Evolutionary conservation across 208 protist genomes (phyloP).

Genomic region (Crithidia expoeki): DNA sequence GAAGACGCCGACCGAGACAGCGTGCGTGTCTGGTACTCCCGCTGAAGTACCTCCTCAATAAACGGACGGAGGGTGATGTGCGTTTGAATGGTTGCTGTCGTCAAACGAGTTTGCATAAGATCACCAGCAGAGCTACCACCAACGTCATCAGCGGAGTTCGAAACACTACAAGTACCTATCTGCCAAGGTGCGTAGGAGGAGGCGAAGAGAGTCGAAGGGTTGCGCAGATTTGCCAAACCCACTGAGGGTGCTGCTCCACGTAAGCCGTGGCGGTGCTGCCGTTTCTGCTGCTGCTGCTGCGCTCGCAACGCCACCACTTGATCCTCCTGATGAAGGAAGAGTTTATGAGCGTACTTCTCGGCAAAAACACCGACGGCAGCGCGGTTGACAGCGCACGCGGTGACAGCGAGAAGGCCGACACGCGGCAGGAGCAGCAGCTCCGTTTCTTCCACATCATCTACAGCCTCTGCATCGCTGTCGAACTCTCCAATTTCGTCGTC

Average conservation of each 20-base stretch:
- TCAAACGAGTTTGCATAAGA: background rate
- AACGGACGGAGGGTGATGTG: slow-evolving; percentile 13
- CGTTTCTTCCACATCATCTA: slow-evolving; percentile 11
- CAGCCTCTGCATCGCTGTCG: background rate
- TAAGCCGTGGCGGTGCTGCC: slow-evolving; percentile 12
- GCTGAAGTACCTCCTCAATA: slow-evolving; percentile 5
- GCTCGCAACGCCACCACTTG: slow-evolving; percentile 20
- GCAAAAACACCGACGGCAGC: slow-evolving; percentile 30
- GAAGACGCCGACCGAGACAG: background rate
- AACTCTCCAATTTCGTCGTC: background rate
- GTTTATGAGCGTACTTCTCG: slow-evolving; percentile 28
- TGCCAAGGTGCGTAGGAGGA: background rate
- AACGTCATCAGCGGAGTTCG: background rate
- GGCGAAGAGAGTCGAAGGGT: background rate
- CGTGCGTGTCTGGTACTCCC: background rate
- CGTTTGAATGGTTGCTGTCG: background rate
- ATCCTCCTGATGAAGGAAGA: slow-evolving; percentile 21
- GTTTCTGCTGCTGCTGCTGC: slow-evolving; percentile 11
- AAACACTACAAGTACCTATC: background rate
- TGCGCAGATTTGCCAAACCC: background rate
- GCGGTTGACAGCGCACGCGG: slow-evolving; percentile 31
- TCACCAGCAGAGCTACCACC: background rate
- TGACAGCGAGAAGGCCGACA: slow-evolving; percentile 32
- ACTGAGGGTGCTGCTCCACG: background rate
- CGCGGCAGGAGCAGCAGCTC: slow-evolving; percentile 37